A percentile compares a stretch with the other conserved stretches of the same genome.
Evolutionary conservation across 371 early-diverging fungal species (phyloP).

Genomic region (Lichtheimia hyalospora): DNA sequence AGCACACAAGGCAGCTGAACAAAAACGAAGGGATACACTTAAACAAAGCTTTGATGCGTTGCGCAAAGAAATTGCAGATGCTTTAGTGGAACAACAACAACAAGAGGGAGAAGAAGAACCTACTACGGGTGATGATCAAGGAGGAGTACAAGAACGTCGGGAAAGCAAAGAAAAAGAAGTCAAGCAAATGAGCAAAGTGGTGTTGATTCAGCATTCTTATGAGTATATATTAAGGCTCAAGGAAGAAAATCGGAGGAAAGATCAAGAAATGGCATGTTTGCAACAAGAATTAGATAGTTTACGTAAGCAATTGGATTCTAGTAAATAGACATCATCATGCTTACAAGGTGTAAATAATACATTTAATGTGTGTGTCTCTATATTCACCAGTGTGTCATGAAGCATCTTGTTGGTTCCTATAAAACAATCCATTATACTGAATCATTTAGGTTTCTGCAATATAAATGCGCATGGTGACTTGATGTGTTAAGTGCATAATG

Average conservation of each 20-base stretch:
- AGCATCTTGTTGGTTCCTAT: no score
- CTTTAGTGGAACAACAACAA: constrained; percentile 43
- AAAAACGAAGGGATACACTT: constrained; percentile 87
- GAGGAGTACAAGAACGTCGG: constrained; percentile 9
- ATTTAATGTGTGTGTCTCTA: no score
- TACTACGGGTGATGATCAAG: background rate
- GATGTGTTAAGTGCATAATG: no score
- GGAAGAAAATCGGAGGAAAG: constrained; percentile 42
- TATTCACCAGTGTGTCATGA: no score
- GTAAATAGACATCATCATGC: no score
- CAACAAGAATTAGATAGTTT: constrained; percentile 24
- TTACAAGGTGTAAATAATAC: no score
- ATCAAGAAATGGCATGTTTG: constrained; percentile 32
- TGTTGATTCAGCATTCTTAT: constrained; percentile 50
- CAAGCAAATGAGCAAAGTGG: constrained; percentile 56
- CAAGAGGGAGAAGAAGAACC: background rate
- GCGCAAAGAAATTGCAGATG: constrained; percentile 63
- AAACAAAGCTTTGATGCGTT: constrained; percentile 86
- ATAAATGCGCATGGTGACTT: no score
- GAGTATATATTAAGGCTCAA: constrained; percentile 61
- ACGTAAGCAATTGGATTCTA: background rate
- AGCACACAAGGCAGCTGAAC: constrained; percentile 92
- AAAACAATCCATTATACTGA: no score
- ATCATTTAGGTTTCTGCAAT: no score
- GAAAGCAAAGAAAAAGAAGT: constrained; percentile 42